Evolutionary conservation across 805 yeast genomes (phyloP), one percentile per base, ranked within the genome.

Genomic region (Candida ficus): DNA sequence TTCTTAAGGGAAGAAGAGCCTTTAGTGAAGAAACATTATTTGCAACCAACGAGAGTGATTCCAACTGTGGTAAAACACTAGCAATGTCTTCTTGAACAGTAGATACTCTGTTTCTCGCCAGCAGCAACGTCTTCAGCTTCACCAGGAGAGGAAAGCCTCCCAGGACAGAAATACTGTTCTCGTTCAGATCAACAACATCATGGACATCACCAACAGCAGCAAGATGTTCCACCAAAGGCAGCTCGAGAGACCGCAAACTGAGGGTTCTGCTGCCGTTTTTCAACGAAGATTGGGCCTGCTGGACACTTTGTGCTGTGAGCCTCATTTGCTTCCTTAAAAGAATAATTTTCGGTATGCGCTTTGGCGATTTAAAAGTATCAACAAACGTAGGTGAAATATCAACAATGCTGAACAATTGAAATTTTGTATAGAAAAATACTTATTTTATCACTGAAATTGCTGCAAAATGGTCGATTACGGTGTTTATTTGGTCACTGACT

Each of bases 401-500:
- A n/a, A n/a, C n/a, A n/a, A n/a, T n/a, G n/a, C n/a, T n/a, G n/a
- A n/a, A n/a, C n/a, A n/a, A 21, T 21, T 21, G 6, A 9, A 7
- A 21, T 21, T 21, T 21, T 21, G 23, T 21, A 21, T 6, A 21
- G 8, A 6, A 12, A 13, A 5, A 14, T 7, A 13, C 29, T 5
- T 7, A 14, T 27, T 5, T 5, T 7, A 7, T 27, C 16, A 14
- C 5, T 27, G 29, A 14, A 27, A n/a, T n/a, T n/a, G n/a, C 16
- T 6, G 10, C n/a, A 13, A 12, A 12, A 23, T 11, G n/a, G 11
- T 12, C 18, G 83, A 82, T 51, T 80, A 82, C 47, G 66, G 83
- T 0, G 57, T 85, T 4, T 88, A 88, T 52, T 63, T 88, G 45
- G 96, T 88, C 21, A 88, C 96, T 2, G 89, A 86, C 59, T 75